phyloP scores from a whole-genome alignment of 192 early-diverging fungal species.

The Phlyctochytrium arcticum region DNA sequence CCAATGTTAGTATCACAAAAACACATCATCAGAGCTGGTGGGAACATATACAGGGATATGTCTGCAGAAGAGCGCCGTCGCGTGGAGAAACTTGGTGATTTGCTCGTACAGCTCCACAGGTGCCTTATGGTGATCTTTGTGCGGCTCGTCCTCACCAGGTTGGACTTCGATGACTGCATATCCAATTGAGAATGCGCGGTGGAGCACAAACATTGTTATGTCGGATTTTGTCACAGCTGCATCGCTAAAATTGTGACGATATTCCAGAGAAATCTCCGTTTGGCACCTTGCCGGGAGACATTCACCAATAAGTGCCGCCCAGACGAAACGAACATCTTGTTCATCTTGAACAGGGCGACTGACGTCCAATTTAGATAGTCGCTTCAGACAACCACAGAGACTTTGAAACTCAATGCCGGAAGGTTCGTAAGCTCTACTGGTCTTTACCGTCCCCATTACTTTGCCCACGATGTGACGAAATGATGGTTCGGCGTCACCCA shows the following conservation, averaged over 20 bases:
- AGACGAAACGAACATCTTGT: not conserved
- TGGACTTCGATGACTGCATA: not conserved
- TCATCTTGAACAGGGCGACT: not conserved
- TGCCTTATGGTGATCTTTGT: not conserved
- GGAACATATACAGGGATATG: no score
- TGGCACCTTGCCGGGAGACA: not conserved
- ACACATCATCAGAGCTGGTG: no score
- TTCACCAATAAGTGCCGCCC: not conserved
- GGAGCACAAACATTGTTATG: not conserved
- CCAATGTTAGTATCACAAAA: no score
- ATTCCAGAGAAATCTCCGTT: not conserved
- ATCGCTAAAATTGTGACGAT: not conserved
- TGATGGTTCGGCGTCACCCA: no score
- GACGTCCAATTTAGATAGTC: not conserved
- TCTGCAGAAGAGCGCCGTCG: no score
- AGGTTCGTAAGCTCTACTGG: no score
- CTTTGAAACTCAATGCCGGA: not conserved
- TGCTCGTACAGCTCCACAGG: not conserved
- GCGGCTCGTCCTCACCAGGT: not conserved
- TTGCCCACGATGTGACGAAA: no score
- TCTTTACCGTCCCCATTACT: no score
- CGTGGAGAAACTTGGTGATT: not conserved
- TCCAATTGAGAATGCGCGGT: not conserved
- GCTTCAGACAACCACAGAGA: not conserved
- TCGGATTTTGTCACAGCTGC: not conserved